Evolutionary conservation across 78 protist genomes (phyloP), one percentile per base, ranked within the genome.

Genomic region (Dictyostelium firmibasis): DNA sequence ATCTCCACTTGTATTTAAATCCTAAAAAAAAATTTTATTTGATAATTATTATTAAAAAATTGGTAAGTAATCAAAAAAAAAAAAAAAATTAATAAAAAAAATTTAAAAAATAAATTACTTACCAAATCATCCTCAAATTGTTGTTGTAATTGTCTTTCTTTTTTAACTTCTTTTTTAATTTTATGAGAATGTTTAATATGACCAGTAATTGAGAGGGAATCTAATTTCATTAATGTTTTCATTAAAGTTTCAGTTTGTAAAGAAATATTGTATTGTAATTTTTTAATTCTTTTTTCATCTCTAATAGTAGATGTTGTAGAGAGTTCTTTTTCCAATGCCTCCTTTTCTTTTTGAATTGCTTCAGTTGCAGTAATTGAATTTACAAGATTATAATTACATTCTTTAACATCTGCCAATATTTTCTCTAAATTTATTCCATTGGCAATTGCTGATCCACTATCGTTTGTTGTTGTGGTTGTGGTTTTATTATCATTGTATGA

Each of bases 361-460:
- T 88, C 87, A 0, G 67, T 62, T 25, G 70, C 67, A n/a, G 85
- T 79, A 29, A 88, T 88, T 27, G 86, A 79, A 79, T 88, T 88
- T 20, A 88, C 81, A n/a, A 88, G 36, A 31, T 75, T 77, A 79
- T 88, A 88, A 79, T 88, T 88, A 67, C 85, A 79, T 23, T 88
- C 93, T 67, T 88, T 88, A 29, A 88, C 50, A 0, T 64, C 72
- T 4, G 27, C 44, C 20, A 60, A 41, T 13, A 47, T 81, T 25
- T 81, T 81, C 7, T 81, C 85, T 18, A 81, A 81, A n/a, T 81
- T 64, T 3, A 23, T 50, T 44, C 29, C 84, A 14, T 27, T 20
- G 25, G 14, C 31, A 43, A n/a, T 41, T 25, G 35, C 64, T 25
- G n/a, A 25, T 29, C 70, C 70, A 16, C 70, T 50, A 27, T 57